These are phyloP conservation scores for Naganishia sp. DNA, from an alignment of 1,284 basidiomycete genomes.

Conservation along the genomic window DNA sequence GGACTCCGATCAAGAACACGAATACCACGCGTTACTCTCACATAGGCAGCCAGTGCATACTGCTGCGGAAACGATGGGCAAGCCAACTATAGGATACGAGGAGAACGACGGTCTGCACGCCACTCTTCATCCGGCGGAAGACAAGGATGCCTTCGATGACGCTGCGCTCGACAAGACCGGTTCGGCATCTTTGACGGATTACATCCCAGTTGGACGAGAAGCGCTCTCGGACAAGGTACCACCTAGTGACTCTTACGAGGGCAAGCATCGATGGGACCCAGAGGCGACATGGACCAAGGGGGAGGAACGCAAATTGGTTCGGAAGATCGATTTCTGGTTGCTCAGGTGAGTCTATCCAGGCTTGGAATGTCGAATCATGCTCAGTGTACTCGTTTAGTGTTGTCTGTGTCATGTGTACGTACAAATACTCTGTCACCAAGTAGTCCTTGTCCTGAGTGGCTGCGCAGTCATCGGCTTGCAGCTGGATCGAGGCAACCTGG, in stretches of 20 bases:
- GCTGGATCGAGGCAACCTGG: constrained; percentile 46
- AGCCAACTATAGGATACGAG: neutral
- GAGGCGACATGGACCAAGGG: constrained; percentile 48
- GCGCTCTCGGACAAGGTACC: constrained; percentile 8
- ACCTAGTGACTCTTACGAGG: constrained; percentile 15
- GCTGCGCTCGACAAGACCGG: constrained; percentile 2
- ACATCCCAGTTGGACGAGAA: constrained; percentile 7
- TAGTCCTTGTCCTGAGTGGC: constrained; percentile 34
- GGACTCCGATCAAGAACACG: constrained; percentile 12
- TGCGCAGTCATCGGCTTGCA: constrained; percentile 39
- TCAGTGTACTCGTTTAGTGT: constrained; percentile 3
- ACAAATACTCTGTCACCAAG: constrained; percentile 35
- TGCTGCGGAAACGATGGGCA: neutral
- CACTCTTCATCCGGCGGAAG: neutral
- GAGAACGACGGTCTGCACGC: neutral
- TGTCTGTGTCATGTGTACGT: constrained; percentile 31
- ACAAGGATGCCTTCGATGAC: neutral
- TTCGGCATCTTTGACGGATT: constrained; percentile 8
- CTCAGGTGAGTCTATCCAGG: constrained; percentile 35
- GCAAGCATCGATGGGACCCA: constrained; percentile 50
- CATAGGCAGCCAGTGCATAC: too few relatives aligned
- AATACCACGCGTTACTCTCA: constrained; percentile 6
- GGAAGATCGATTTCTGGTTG: constrained; percentile 37
- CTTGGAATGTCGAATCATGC: neutral
- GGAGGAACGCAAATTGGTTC: constrained; percentile 45